Percentiles rank a stretch among this genome's conserved stretches.
phyloP scores from a whole-genome alignment of 331 rosid species.

The Telfairia occidentalis region DNA sequence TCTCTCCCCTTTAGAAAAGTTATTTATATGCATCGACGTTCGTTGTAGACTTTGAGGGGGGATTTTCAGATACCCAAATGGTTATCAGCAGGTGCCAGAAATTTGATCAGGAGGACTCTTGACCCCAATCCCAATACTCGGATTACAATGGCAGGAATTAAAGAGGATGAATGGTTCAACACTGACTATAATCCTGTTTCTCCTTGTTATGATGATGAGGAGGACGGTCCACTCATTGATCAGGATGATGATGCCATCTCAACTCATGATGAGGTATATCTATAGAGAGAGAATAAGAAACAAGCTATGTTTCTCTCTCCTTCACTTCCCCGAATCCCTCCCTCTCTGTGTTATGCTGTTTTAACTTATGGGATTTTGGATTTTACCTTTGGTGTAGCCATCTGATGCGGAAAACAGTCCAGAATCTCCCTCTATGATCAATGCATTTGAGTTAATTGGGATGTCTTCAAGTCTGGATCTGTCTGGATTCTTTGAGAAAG shows the following conservation, averaged over 20 bases:
- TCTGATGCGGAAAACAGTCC: constrained; percentile 40
- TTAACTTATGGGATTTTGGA: constrained; percentile 2
- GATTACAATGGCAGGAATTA: constrained; percentile 55
- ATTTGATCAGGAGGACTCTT: constrained; percentile 59
- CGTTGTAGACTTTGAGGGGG: constrained; percentile 62
- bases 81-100: constrained; percentile 62
- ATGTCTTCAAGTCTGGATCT: constrained; percentile 92
- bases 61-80: constrained; percentile 66
- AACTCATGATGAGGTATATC: constrained; percentile 40
- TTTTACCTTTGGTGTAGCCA: constrained; percentile 22
- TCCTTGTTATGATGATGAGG: constrained; percentile 61
- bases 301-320: not conserved
- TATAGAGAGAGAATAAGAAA: not conserved
- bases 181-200: constrained; percentile 46
- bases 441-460: constrained; percentile 93
- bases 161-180: constrained; percentile 78
- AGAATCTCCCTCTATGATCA: constrained; percentile 42
- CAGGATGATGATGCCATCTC: constrained; percentile 38
- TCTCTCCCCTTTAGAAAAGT: not conserved
- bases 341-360: not conserved
- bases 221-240: constrained; percentile 34
- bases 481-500: constrained; percentile 90
- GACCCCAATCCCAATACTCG: constrained; percentile 76
- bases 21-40: not conserved
- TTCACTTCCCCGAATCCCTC: not conserved